A percentile compares a stretch with the other conserved stretches of the same genome.
Conservation (phyloP, 495 filamentous ascomycete species). For the Choiromyces venosus region DNA sequence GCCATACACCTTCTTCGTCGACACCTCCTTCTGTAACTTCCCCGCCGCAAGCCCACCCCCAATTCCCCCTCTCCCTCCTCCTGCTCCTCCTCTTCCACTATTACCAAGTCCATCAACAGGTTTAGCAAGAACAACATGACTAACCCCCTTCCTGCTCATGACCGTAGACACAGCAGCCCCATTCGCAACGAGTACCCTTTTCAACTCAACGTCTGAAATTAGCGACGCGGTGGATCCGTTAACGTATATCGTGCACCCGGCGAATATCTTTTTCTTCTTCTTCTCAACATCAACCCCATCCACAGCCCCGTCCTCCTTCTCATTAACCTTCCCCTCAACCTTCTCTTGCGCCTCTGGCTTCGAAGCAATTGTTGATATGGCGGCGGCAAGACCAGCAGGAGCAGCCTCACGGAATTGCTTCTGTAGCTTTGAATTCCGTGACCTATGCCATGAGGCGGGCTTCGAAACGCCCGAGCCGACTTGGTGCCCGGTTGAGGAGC, state of each 20-base stretch:
- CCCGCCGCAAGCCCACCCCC: constrained; percentile 74
- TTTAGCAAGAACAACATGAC: constrained; percentile 74
- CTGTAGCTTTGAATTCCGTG: constrained; percentile 31
- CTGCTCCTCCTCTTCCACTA: constrained; percentile 4
- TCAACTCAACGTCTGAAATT: constrained; percentile 81
- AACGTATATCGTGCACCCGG: constrained; percentile 59
- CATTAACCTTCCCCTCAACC: too few relatives aligned
- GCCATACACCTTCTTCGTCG: constrained; percentile 54
- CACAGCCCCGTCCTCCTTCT: neutral
- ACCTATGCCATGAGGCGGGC: constrained; percentile 30
- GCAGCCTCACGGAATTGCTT: constrained; percentile 26
- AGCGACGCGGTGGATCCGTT: constrained; percentile 78
- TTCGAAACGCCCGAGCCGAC: constrained; percentile 36
- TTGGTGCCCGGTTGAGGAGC: constrained; percentile 39
- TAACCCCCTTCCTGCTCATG: constrained; percentile 66
- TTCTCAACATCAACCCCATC: neutral
- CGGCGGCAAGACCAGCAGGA: constrained; percentile 10
- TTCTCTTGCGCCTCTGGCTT: neutral
- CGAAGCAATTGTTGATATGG: constrained; percentile 21
- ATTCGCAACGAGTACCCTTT: constrained; percentile 65
- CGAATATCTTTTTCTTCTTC: constrained; percentile 17
- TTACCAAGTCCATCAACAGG: neutral
- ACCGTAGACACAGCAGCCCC: constrained; percentile 64
- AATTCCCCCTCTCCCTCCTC: constrained; percentile 51
- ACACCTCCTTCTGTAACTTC: constrained; percentile 80